Evolutionary conservation across 2,329 filamentous ascomycete species (phyloP).

Genomic region (Alternaria incomplexa): DNA sequence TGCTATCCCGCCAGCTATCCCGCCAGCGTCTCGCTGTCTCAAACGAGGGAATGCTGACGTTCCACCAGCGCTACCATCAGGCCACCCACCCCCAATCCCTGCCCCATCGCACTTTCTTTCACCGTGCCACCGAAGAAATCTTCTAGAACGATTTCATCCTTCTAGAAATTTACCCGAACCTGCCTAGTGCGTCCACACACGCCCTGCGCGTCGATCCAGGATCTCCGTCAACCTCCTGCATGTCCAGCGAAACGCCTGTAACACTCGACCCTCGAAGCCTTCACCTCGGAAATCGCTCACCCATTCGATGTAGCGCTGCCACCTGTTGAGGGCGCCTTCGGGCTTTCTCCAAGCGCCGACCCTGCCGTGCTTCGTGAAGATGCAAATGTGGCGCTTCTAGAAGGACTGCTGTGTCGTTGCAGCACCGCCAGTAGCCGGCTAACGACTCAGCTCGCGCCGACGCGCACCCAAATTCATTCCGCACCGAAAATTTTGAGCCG

Average conservation of each 20-base stretch:
- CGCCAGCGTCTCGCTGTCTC: neutral
- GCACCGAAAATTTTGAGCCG: constrained; percentile 24
- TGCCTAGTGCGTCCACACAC: constrained; percentile 23
- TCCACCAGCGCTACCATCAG: constrained; percentile 22
- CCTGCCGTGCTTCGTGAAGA: constrained; percentile 16
- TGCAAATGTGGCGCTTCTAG: constrained; percentile 26
- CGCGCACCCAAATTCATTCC: constrained; percentile 18
- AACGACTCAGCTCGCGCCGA: constrained; percentile 28
- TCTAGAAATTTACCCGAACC: constrained; percentile 43
- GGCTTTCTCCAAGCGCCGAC: constrained; percentile 9
- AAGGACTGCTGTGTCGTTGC: constrained; percentile 15
- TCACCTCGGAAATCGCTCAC: constrained; percentile 6
- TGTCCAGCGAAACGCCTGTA: constrained; percentile 19
- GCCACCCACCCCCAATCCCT: neutral
- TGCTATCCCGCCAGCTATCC: neutral
- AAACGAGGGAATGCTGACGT: constrained; percentile 23
- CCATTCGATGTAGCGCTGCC: constrained; percentile 16
- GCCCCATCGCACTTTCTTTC: neutral
- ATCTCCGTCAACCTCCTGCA: constrained; percentile 27
- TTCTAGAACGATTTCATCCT: constrained; percentile 32
- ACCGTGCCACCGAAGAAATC: constrained; percentile 24
- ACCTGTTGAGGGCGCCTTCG: constrained; percentile 23
- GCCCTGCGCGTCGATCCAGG: constrained; percentile 27
- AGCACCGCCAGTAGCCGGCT: constrained; percentile 31
- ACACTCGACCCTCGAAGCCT: constrained; percentile 17